A percentile compares a stretch with the other conserved stretches of the same genome.
phyloP scores from a whole-genome alignment of 2,329 filamentous ascomycete species.

The Diaporthe ampelina region DNA sequence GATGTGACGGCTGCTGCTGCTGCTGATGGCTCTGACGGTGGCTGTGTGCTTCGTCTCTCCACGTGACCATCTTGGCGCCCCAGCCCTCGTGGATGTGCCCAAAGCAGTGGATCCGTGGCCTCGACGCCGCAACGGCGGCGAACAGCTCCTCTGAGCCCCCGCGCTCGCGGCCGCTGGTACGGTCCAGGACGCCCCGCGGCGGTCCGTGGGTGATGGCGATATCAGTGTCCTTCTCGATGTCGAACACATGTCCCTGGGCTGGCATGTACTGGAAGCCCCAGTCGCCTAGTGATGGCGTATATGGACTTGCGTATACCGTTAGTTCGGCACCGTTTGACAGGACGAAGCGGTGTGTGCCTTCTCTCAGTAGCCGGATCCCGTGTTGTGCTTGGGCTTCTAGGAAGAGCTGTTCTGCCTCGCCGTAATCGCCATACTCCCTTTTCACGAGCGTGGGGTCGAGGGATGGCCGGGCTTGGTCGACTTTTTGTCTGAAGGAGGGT shows the following conservation, averaged over 20 bases:
- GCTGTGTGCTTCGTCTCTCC: slow-evolving; percentile 55
- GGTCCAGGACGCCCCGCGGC: slow-evolving; percentile 65
- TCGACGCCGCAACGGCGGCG: slow-evolving; percentile 57
- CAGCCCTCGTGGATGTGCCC: slow-evolving; percentile 73
- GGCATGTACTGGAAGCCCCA: slow-evolving; percentile 66
- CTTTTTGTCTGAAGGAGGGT: slow-evolving; percentile 49
- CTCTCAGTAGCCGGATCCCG: slow-evolving; percentile 60
- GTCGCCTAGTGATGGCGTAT: slow-evolving; percentile 60
- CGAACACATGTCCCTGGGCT: slow-evolving; percentile 54
- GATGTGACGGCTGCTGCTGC: slow-evolving; percentile 54
- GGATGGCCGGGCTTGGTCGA: slow-evolving; percentile 28
- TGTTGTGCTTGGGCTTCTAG: slow-evolving; percentile 48
- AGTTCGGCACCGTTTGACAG: slow-evolving; percentile 65
- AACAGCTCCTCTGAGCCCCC: slow-evolving; percentile 62
- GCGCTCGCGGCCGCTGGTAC: slow-evolving; percentile 48
- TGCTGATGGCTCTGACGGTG: no score
- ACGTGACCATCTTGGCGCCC: slow-evolving; percentile 68
- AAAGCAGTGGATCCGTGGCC: slow-evolving; percentile 67
- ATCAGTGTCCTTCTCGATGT: slow-evolving; percentile 55
- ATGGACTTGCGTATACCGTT: slow-evolving; percentile 66
- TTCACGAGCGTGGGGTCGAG: slow-evolving; percentile 44
- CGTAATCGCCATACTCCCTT: slow-evolving; percentile 55
- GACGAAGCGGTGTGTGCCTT: slow-evolving; percentile 62
- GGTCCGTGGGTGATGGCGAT: slow-evolving; percentile 70
- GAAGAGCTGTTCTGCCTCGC: slow-evolving; percentile 56